phyloP scores from a whole-genome alignment of 1,139 yeast genomes.

The Kurtzmaniella natalensis region DNA sequence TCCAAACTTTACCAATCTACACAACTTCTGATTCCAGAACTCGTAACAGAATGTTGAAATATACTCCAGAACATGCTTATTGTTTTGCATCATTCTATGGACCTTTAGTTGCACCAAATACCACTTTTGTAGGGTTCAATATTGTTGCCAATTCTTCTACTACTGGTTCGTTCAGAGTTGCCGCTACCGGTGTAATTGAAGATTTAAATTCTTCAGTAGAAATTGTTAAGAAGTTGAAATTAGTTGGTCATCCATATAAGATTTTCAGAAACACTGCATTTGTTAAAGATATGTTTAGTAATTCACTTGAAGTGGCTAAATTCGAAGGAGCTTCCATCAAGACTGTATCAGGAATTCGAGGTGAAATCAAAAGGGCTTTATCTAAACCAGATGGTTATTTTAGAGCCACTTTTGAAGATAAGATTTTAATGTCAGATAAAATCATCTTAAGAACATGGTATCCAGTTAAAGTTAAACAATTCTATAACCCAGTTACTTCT shows the following conservation, averaged over 20 bases:
- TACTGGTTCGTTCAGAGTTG: constrained; percentile 87
- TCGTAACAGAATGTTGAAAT: constrained; percentile 94
- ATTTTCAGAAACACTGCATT: constrained; percentile 95
- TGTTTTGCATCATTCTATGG: constrained; percentile 97
- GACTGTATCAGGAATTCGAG: constrained; percentile 95
- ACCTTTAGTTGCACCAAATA: constrained; percentile 94
- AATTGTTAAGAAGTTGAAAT: constrained; percentile 90
- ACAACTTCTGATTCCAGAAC: constrained; percentile 97
- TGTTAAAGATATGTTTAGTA: constrained; percentile 91
- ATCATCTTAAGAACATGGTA: constrained; percentile 94
- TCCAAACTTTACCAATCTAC: constrained; percentile 92
- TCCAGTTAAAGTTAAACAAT: constrained; percentile 84
- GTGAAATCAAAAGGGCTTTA: constrained; percentile 93
- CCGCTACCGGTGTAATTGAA: constrained; percentile 97
- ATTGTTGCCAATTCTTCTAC: constrained; percentile 79
- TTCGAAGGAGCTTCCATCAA: constrained; percentile 97
- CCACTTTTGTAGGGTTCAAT: constrained; percentile 95
- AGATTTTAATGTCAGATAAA: constrained; percentile 83
- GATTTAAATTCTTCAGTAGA: constrained; percentile 88
- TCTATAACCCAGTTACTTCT: constrained; percentile 95
- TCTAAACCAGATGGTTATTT: constrained; percentile 95
- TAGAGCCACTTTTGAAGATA: constrained; percentile 98
- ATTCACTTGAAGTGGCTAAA: constrained; percentile 91
- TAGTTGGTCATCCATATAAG: constrained; percentile 93
- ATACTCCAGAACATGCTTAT: constrained; percentile 97